Evolutionary conservation across 352 stramenopile genomes (phyloP).

Genomic region (Phytophthora fragariaefolia): DNA sequence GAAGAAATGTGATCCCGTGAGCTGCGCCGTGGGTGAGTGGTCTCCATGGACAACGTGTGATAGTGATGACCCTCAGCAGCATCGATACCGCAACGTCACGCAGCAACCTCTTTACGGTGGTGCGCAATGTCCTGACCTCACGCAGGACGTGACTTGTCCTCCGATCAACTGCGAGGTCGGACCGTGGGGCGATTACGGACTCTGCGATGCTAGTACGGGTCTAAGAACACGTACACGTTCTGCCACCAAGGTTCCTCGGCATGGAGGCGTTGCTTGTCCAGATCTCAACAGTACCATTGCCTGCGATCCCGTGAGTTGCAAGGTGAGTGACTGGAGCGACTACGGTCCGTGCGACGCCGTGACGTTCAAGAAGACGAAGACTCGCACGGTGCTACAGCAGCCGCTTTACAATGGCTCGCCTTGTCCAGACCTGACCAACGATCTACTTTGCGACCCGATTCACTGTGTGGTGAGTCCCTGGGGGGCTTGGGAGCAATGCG

Average conservation of each 20-base stretch:
- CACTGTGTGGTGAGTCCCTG: slow-evolving; percentile 54
- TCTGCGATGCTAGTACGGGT: slow-evolving; percentile 48
- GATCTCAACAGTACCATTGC: slow-evolving; percentile 39
- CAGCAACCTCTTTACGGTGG: slow-evolving; percentile 45
- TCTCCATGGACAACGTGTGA: slow-evolving; percentile 60
- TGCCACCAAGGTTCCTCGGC: slow-evolving; percentile 22
- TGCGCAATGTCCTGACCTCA: slow-evolving; percentile 36
- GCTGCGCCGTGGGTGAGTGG: slow-evolving; percentile 52
- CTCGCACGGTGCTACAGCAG: slow-evolving; percentile 34
- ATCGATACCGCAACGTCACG: slow-evolving; percentile 44
- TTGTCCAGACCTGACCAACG: slow-evolving; percentile 55
- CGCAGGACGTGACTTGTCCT: slow-evolving; percentile 45
- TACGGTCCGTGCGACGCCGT: slow-evolving; percentile 48
- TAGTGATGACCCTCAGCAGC: slow-evolving; percentile 49
- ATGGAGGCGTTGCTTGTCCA: slow-evolving; percentile 46
- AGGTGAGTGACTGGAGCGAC: slow-evolving; percentile 47
- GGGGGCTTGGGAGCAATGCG: slow-evolving; percentile 41
- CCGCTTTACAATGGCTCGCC: slow-evolving; percentile 46
- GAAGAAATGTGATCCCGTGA: slow-evolving; percentile 53
- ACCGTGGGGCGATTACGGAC: slow-evolving; percentile 51
- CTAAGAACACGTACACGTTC: slow-evolving; percentile 48
- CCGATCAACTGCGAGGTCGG: slow-evolving; percentile 51
- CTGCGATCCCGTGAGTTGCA: slow-evolving; percentile 58
- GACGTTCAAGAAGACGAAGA: slow-evolving; percentile 61
- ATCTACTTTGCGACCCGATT: slow-evolving; percentile 55